These are phyloP conservation scores for Aulographum hederae DNA, from an alignment of 2,329 filamentous ascomycete species.

Conservation along the genomic window DNA sequence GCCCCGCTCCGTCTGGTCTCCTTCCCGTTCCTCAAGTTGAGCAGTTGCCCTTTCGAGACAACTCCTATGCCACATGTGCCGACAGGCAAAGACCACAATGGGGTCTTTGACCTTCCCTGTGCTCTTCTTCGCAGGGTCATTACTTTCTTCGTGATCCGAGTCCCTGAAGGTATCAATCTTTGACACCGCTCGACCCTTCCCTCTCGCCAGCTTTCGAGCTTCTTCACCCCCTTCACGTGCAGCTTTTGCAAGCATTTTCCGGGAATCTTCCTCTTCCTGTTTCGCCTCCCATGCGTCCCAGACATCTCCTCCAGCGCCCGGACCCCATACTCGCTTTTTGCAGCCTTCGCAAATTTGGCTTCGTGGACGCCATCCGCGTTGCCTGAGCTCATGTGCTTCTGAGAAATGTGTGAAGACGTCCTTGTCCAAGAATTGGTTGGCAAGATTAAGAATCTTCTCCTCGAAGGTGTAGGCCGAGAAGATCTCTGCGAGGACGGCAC, in stretches of 20 bases:
- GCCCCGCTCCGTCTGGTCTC: no score
- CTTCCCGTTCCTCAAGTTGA: no score
- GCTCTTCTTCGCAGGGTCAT: constrained; percentile 17
- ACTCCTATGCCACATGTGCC: constrained; percentile 19
- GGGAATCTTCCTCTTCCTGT: constrained; percentile 22
- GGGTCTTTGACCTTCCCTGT: constrained; percentile 6
- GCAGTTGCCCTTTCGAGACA: no score
- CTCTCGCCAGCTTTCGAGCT: constrained; percentile 24
- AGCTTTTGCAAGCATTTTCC: constrained; percentile 12
- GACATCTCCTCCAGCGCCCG: constrained; percentile 57
- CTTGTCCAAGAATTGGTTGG: constrained; percentile 72
- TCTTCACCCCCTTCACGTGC: constrained; percentile 17
- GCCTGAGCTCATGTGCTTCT: constrained; percentile 53
- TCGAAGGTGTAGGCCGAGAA: constrained; percentile 95
- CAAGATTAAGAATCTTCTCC: constrained; percentile 68
- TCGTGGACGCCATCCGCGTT: constrained; percentile 75
- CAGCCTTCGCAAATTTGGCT: constrained; percentile 82
- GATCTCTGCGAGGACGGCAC: constrained; percentile 69
- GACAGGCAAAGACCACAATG: constrained; percentile 20
- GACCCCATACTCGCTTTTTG: constrained; percentile 69
- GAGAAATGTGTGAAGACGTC: constrained; percentile 75
- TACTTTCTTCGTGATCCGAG: constrained; percentile 26
- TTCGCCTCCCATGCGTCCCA: constrained; percentile 64
- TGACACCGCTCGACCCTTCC: constrained; percentile 32
- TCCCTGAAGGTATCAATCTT: constrained; percentile 14